phyloP scores from a whole-genome alignment of 495 filamentous ascomycete species.

The Trichoderma parareesei region DNA sequence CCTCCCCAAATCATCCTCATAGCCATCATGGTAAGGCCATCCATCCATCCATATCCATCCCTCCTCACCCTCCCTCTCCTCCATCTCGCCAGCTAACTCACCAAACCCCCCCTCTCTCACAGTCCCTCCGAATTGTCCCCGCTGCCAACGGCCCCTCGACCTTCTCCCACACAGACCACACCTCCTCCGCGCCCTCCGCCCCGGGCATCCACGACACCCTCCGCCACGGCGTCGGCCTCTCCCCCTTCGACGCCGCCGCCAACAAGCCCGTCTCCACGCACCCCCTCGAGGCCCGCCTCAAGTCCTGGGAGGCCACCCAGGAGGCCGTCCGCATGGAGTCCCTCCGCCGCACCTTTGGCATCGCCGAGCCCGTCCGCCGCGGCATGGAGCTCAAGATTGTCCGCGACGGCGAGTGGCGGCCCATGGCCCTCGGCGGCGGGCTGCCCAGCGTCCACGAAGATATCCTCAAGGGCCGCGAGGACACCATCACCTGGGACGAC shows the following conservation, averaged over 20 bases:
- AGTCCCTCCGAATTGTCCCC: slow-evolving; percentile 89
- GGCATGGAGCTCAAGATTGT: slow-evolving; percentile 91
- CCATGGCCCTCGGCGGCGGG: slow-evolving; percentile 34
- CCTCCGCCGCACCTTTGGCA: slow-evolving; percentile 76
- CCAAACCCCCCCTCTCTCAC: slow-evolving; percentile 16
- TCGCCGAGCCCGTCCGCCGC: slow-evolving; percentile 88
- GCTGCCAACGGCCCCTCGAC: slow-evolving; percentile 48
- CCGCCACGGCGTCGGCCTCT: slow-evolving; percentile 62
- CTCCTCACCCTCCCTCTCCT: slow-evolving; percentile 1
- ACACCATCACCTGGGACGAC: slow-evolving; percentile 80
- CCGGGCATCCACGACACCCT: slow-evolving; percentile 89
- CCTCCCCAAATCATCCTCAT: slow-evolving; percentile 2
- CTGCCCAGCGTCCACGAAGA: slow-evolving; percentile 58
- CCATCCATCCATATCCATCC: background rate
- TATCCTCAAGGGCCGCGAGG: slow-evolving; percentile 71
- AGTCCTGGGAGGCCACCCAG: slow-evolving; percentile 76
- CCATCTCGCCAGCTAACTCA: slow-evolving; percentile 13
- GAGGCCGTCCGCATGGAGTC: slow-evolving; percentile 78
- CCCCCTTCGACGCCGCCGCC: slow-evolving; percentile 32
- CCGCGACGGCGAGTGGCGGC: slow-evolving; percentile 45
- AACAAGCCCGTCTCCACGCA: slow-evolving; percentile 54
- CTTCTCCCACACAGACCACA: slow-evolving; percentile 47
- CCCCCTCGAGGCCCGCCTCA: slow-evolving; percentile 84
- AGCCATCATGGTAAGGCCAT: slow-evolving; percentile 40
- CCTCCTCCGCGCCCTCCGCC: slow-evolving; percentile 71